Conservation (phyloP, 257 asterid species). For the Petunia axillaris region DNA sequence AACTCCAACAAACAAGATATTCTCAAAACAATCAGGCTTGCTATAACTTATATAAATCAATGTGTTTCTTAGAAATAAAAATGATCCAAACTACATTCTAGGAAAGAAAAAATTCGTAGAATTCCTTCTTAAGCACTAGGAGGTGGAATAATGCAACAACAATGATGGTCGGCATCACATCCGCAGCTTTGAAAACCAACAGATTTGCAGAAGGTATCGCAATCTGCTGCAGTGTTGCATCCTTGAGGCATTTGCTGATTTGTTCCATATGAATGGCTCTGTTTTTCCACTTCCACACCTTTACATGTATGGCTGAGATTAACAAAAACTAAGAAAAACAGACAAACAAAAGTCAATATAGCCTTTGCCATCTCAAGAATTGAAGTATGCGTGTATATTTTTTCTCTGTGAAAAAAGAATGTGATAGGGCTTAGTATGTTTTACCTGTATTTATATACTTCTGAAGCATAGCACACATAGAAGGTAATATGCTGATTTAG, state of each 20-base stretch:
- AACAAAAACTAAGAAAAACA: not conserved
- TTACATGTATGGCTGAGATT: not conserved
- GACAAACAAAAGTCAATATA: not conserved
- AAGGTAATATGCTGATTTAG: not conserved
- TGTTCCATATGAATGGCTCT: not conserved
- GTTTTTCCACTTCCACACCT: not conserved
- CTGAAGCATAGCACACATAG: not conserved
- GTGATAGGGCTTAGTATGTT: not conserved
- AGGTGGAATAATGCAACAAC: conserved; percentile 20
- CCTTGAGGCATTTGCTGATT: not conserved
- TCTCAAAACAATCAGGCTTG: not conserved
- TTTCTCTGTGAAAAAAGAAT: not conserved
- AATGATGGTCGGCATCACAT: not conserved
- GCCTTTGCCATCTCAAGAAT: conserved; percentile 6
- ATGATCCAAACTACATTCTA: not conserved
- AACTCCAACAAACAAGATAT: not conserved
- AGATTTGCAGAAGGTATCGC: not conserved
- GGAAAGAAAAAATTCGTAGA: not conserved
- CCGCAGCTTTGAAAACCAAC: not conserved
- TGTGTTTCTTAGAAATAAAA: not conserved
- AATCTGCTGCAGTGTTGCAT: not conserved
- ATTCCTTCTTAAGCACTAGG: not conserved
- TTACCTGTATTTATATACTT: not conserved
- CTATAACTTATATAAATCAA: not conserved
- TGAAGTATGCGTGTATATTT: not conserved